Evolutionary conservation across 2,329 filamentous ascomycete genomes (phyloP).

Genomic region (Nectriaceae sp.): DNA sequence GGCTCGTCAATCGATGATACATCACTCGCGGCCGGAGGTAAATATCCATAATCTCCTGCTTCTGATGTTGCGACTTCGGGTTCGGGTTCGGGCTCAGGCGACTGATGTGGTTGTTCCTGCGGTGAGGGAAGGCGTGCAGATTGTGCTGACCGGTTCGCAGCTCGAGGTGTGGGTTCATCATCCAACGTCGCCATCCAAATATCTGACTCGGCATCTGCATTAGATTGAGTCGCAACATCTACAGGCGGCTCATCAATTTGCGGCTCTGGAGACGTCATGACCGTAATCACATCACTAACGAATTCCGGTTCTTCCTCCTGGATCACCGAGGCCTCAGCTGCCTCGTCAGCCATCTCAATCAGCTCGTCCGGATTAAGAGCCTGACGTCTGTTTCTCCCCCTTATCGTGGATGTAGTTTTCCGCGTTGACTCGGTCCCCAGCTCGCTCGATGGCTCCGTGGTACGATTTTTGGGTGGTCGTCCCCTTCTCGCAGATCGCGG

Average conservation of each 20-base stretch:
- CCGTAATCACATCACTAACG: conserved; percentile 30
- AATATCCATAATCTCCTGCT: conserved; percentile 30
- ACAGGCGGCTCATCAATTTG: background rate
- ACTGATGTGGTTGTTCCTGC: conserved; percentile 3
- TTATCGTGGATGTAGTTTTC: conserved; percentile 14
- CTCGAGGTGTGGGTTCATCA: conserved; percentile 39
- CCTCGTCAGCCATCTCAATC: conserved; percentile 26
- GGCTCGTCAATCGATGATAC: conserved; percentile 36
- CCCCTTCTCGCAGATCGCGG: conserved; percentile 33
- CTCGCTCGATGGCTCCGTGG: conserved; percentile 29
- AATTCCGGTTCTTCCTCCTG: conserved; percentile 18
- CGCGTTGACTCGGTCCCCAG: conserved; percentile 18
- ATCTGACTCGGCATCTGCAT: conserved; percentile 39
- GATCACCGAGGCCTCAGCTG: conserved; percentile 10
- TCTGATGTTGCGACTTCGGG: conserved; percentile 17
- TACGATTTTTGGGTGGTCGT: conserved; percentile 31
- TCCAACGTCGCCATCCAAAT: conserved; percentile 48
- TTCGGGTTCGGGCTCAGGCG: background rate
- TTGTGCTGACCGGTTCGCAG: conserved; percentile 18
- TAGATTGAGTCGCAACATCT: conserved; percentile 13
- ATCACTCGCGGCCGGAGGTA: conserved; percentile 34
- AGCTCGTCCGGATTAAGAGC: conserved; percentile 29
- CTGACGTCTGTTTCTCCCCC: conserved; percentile 21
- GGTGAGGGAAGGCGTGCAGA: conserved; percentile 13
- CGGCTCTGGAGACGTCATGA: conserved; percentile 26